phyloP scores from a whole-genome alignment of 1,284 basidiomycete genomes.

The Mixia osmundae region DNA sequence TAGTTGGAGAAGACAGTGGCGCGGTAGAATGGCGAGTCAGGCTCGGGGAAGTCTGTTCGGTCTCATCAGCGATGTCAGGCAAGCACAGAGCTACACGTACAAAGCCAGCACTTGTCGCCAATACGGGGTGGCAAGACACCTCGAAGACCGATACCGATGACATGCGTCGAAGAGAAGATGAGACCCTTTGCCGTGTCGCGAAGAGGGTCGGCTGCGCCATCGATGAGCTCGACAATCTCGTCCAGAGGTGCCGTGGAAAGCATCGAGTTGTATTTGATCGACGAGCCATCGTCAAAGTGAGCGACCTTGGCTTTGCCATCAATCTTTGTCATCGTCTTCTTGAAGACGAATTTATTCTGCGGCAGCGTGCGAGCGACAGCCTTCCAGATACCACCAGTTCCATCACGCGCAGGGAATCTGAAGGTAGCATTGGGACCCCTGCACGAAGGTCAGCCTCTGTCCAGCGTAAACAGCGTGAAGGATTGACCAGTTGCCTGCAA shows the following conservation, averaged over 20 bases:
- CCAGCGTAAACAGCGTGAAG: background rate
- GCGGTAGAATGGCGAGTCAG: conserved; percentile 31
- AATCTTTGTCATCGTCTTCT: conserved; percentile 23
- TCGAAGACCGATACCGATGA: conserved; percentile 30
- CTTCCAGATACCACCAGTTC: conserved; percentile 32
- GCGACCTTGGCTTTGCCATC: conserved; percentile 25
- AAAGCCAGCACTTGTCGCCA: conserved; percentile 30
- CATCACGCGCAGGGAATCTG: conserved; percentile 29
- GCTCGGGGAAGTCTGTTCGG: conserved; percentile 22
- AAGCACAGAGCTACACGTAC: conserved; percentile 11
- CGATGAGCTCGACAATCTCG: conserved; percentile 22
- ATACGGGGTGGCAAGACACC: conserved; percentile 28
- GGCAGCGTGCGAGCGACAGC: conserved; percentile 28
- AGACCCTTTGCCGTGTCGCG: conserved; percentile 24
- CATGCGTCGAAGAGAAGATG: conserved; percentile 29
- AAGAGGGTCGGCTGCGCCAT: conserved; percentile 20
- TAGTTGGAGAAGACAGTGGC: conserved; percentile 33
- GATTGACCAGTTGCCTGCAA: conserved; percentile 27
- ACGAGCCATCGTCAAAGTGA: conserved; percentile 24
- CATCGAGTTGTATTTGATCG: conserved; percentile 26
- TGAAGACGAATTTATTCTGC: conserved; percentile 23
- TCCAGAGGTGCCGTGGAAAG: conserved; percentile 29
- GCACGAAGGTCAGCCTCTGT: background rate
- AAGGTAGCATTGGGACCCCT: conserved; percentile 30
- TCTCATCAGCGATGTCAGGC: conserved; percentile 19